A percentile compares a stretch with the other conserved stretches of the same genome.
Conservation (phyloP, 169 alveolate species). For the Babesia divergens region DNA sequence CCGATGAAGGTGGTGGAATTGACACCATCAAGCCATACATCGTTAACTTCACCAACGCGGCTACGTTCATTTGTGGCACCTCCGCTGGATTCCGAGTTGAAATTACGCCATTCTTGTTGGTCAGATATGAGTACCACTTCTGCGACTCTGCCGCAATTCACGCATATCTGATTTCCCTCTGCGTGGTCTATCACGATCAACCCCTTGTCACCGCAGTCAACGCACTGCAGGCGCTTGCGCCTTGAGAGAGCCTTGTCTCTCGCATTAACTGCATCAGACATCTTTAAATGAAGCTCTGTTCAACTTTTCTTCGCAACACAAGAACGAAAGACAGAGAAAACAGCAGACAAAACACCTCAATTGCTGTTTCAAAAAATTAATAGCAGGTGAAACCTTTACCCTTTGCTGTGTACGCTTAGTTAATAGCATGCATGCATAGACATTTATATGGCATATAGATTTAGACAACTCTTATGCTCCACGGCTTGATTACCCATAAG, state of each 20-base stretch:
- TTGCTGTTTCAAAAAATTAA: no score
- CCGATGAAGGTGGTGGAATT: slow-evolving; percentile 84
- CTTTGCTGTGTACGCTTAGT: no score
- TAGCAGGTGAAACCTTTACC: no score
- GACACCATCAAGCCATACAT: slow-evolving; percentile 84
- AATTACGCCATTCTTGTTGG: slow-evolving; percentile 89
- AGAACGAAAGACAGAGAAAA: no score
- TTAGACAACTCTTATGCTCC: no score
- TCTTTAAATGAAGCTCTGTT: no score
- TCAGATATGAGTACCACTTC: slow-evolving; percentile 80
- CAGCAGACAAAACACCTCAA: no score
- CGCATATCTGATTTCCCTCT: slow-evolving; percentile 86
- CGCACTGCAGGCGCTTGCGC: slow-evolving; percentile 56
- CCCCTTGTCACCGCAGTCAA: slow-evolving; percentile 77
- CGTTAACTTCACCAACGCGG: slow-evolving; percentile 86
- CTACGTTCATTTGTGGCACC: slow-evolving; percentile 78
- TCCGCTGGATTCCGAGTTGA: slow-evolving; percentile 74
- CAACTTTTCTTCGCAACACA: no score
- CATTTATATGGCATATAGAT: no score
- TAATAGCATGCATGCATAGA: no score
- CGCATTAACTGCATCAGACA: neutral
- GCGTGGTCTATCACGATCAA: slow-evolving; percentile 75
- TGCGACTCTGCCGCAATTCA: slow-evolving; percentile 81
- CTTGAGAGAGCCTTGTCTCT: neutral
- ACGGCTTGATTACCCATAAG: no score